Conservation (phyloP, 2,329 filamentous ascomycete genomes). For the Fusarium cicatricum region DNA sequence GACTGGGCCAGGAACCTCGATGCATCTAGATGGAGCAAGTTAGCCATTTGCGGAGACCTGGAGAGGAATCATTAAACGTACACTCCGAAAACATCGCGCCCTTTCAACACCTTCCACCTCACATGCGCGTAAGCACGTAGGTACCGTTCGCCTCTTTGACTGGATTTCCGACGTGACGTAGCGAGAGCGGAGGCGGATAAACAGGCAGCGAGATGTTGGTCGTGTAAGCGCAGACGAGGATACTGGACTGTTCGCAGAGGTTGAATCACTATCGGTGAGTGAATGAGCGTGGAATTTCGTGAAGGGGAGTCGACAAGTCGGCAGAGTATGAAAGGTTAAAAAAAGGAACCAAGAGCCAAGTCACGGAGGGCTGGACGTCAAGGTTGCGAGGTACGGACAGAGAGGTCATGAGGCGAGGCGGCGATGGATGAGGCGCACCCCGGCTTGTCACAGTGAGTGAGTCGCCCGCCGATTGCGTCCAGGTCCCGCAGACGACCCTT, state of each 20-base stretch:
- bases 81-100: slow-evolving; percentile 75
- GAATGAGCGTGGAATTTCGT: slow-evolving; percentile 8
- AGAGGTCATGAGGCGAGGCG: slow-evolving; percentile 42
- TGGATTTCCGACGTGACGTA: slow-evolving; percentile 36
- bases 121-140: slow-evolving; percentile 34
- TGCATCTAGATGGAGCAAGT: slow-evolving; percentile 71
- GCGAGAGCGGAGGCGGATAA: slow-evolving; percentile 21
- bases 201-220: slow-evolving; percentile 15
- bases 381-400: slow-evolving; percentile 23
- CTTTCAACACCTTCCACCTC: slow-evolving; percentile 47
- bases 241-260: slow-evolving; percentile 6
- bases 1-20: slow-evolving; percentile 97
- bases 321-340: slow-evolving; percentile 17
- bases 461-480: no score
- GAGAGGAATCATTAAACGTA: slow-evolving; percentile 57
- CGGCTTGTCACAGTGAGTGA: slow-evolving; percentile 41
- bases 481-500: slow-evolving; percentile 35
- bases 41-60: slow-evolving; percentile 9
- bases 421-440: slow-evolving; percentile 33
- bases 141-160: slow-evolving; percentile 17
- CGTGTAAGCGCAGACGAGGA: slow-evolving; percentile 30
- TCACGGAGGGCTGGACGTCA: slow-evolving; percentile 27
- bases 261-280: not conserved
- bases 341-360: slow-evolving; percentile 29
- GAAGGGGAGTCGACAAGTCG: slow-evolving; percentile 12